Base-by-base conservation (phyloP, 805 yeast species). In the Torulaspora quercuum region DNA sequence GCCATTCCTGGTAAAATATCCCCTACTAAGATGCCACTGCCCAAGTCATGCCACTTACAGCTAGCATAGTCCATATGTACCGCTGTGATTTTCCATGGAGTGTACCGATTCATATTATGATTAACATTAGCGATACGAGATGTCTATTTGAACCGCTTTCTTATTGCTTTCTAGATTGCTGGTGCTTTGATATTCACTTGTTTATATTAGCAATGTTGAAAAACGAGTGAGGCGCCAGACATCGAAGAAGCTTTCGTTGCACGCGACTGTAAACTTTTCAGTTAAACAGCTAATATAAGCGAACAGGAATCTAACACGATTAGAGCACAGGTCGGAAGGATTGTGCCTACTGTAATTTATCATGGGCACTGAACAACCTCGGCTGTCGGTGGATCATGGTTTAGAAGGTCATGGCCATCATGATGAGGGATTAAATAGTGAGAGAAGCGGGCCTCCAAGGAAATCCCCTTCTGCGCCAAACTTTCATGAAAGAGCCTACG, bases 11-110 rank as follows among this genome's bases (percentile, higher is more conserved):
- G 40, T 1, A 53, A 22, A 8, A 44, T 41, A 3, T 41, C 30
- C 9, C 59, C 42, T 4, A 66, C 21, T 7, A 66, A 21, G 2
- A 61, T 25, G 1, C 76, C 76, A 4, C 52, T 45, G 1, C 56
- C 49, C 7, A 70, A 45, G 2, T 42, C 25, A 3, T 54, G 36
- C 1, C 53, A 51, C 5, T 46, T 36, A 30, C 76, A 70, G 13
- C 64, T 53, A 1, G 53, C 39, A 42, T 53, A 65, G 15, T 25
- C 29, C 25, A 13, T 26, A 19, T 33, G 26, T 9, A 11, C 37
- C 18, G 35, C 24, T 9, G 21, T 15, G 7, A 32, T 11, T 25
- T 23, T 32, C 41, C 36, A 37, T 12, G 41, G 31, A 27, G 24
- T 23, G n/a, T 37, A 28, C 11, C 23, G 29, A 13, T 27, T 18